A percentile compares a stretch with the other conserved stretches of the same genome.
These are phyloP conservation scores for Chlamydomonas reinhardtii DNA, from an alignment of 163 green algal genomes.

Conservation along the genomic window DNA sequence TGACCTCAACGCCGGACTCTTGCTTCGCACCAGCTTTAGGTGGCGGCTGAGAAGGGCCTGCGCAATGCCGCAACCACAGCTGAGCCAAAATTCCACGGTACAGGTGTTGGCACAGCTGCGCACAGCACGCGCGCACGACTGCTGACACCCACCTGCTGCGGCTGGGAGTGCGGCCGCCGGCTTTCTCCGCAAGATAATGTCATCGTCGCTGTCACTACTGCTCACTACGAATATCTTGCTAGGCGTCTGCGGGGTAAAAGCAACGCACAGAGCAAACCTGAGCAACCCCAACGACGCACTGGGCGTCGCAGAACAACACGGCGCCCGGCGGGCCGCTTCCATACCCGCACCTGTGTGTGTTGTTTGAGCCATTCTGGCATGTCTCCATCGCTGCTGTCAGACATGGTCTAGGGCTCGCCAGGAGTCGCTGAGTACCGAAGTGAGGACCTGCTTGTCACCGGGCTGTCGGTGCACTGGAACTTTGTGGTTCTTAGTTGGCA, in stretches of 20 bases:
- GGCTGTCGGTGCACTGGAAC: too few relatives aligned
- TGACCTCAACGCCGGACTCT: background rate
- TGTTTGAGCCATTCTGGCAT: slow-evolving; percentile 30
- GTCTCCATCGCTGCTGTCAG: slow-evolving; percentile 24
- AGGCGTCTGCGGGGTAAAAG: background rate
- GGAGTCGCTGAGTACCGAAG: too few relatives aligned
- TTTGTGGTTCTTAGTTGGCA: too few relatives aligned
- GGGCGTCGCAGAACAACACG: too few relatives aligned
- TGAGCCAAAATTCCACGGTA: too few relatives aligned
- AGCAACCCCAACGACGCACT: too few relatives aligned
- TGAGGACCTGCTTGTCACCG: too few relatives aligned
- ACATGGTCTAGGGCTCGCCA: too few relatives aligned
- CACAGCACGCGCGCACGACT: background rate
- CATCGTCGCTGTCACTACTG: slow-evolving; percentile 19
- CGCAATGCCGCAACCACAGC: too few relatives aligned
- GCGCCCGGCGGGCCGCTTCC: background rate
- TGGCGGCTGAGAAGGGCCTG: background rate
- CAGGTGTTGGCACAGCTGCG: background rate
- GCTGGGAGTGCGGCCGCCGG: background rate
- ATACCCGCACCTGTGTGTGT: background rate
- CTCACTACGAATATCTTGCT: slow-evolving; percentile 13
- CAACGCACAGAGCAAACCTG: too few relatives aligned
- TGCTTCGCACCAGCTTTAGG: too few relatives aligned
- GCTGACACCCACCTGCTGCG: background rate
- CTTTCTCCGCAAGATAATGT: background rate